Evolutionary conservation across 345 rosid genomes (phyloP).

Genomic region (Eucalyptus polyanthemos): DNA sequence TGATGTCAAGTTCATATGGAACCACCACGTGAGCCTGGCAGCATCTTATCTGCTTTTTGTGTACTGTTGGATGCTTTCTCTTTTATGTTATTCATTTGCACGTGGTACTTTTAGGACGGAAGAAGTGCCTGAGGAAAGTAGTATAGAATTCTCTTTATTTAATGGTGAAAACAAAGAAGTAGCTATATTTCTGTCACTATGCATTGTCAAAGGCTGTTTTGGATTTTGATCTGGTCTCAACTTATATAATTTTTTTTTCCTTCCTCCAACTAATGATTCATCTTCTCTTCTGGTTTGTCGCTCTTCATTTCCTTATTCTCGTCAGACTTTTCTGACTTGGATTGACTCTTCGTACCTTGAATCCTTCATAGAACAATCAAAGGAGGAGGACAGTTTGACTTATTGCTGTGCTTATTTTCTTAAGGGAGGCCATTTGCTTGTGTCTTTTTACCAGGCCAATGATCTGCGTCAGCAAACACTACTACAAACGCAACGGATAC

Average conservation of each 20-base stretch:
- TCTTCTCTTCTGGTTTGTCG: neutral
- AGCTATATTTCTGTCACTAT: neutral
- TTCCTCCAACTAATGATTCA: neutral
- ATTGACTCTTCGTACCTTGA: neutral
- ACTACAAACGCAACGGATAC: constrained; percentile 56
- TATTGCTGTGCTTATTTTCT: neutral
- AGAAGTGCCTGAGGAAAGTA: neutral
- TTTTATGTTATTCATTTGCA: neutral
- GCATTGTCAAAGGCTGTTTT: neutral
- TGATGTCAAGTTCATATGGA: neutral
- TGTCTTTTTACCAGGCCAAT: constrained; percentile 32
- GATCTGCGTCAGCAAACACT: constrained; percentile 63
- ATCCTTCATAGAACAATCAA: neutral
- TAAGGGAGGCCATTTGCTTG: neutral
- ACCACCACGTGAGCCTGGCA: neutral
- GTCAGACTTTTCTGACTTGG: neutral
- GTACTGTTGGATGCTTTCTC: neutral
- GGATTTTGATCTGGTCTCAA: neutral
- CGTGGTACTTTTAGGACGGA: neutral
- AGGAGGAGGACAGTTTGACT: neutral
- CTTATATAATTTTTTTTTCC: neutral
- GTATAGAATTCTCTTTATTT: neutral
- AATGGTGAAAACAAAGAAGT: neutral
- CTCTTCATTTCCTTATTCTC: neutral
- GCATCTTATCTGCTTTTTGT: neutral